These are phyloP conservation scores for Myxozyma kluyveri DNA, from an alignment of 805 yeast species.

Conservation along the genomic window DNA sequence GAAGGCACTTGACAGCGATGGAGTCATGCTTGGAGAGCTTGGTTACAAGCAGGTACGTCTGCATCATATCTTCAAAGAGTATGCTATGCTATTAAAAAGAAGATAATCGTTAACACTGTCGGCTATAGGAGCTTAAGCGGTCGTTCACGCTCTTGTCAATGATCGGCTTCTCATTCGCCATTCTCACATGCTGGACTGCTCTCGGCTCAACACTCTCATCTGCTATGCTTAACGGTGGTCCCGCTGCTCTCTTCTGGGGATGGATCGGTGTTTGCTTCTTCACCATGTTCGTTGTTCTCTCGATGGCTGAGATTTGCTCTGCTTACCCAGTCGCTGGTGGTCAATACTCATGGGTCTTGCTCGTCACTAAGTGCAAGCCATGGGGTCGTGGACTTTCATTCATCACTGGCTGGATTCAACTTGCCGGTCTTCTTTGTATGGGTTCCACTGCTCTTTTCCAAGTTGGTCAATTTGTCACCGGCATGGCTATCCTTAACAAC, in stretches of 20 bases:
- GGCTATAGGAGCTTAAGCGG: slow-evolving; percentile 50
- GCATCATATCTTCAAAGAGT: slow-evolving; percentile 41
- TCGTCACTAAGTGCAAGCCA: slow-evolving; percentile 20
- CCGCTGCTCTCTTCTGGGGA: slow-evolving; percentile 66
- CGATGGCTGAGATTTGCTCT: slow-evolving; percentile 63
- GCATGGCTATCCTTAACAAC: slow-evolving; percentile 26
- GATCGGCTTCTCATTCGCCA: slow-evolving; percentile 54
- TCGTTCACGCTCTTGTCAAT: slow-evolving; percentile 54
- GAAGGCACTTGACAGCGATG: slow-evolving; percentile 3
- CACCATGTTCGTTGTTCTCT: slow-evolving; percentile 55
- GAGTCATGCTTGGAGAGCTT: slow-evolving; percentile 21
- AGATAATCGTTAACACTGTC: slow-evolving; percentile 22
- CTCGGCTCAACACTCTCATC: slow-evolving; percentile 61
- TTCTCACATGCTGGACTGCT: slow-evolving; percentile 63
- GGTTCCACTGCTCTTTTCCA: slow-evolving; percentile 35
- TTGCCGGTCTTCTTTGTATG: slow-evolving; percentile 34
- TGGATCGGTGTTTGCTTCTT: slow-evolving; percentile 55
- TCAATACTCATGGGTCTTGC: slow-evolving; percentile 59
- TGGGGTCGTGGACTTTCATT: slow-evolving; percentile 28
- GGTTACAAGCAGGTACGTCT: slow-evolving; percentile 35
- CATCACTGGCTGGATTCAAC: slow-evolving; percentile 31
- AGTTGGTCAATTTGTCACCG: slow-evolving; percentile 30
- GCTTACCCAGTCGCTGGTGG: slow-evolving; percentile 70
- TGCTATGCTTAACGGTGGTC: slow-evolving; percentile 60
- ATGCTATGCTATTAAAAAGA: no score